Evolutionary conservation across 164 flowering plant species (phyloP).

Genomic region (Piper betle): DNA sequence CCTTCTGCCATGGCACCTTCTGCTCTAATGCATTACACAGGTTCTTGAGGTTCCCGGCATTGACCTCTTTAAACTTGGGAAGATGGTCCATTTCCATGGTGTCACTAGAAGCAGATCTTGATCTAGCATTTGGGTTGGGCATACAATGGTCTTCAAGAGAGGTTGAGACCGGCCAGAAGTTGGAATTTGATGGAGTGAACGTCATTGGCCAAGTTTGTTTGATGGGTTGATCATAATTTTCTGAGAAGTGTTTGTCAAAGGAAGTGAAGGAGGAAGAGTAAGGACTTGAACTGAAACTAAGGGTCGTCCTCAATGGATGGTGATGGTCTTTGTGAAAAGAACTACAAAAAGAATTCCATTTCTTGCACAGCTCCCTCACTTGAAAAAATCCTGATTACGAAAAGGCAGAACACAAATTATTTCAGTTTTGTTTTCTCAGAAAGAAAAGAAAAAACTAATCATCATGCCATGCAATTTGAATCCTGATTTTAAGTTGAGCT

Average conservation of each 20-base stretch:
- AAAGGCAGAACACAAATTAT: not conserved
- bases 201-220: constrained; percentile 32
- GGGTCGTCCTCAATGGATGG: constrained; percentile 28
- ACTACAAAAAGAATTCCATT: constrained; percentile 60
- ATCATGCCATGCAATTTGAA: not conserved
- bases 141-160: constrained; percentile 8
- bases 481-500: not conserved
- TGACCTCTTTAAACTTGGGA: constrained; percentile 51
- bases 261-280: constrained; percentile 52
- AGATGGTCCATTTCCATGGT: constrained; percentile 46
- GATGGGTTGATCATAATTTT: constrained; percentile 12
- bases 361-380: constrained; percentile 34
- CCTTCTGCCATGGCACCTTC: constrained; percentile 75
- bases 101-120: constrained; percentile 46
- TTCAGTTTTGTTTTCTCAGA: not conserved
- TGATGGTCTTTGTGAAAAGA: constrained; percentile 33
- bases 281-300: constrained; percentile 42
- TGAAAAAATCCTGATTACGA: constrained; percentile 34
- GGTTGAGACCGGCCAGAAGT: constrained; percentile 25
- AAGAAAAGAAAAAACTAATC: not conserved
- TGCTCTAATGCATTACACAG: constrained; percentile 58
- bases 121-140: constrained; percentile 34
- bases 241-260: constrained; percentile 30
- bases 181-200: constrained; percentile 18
- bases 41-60: constrained; percentile 39